Evolutionary conservation across 805 yeast species (phyloP).

Genomic region (Sugiyamaella marilandica): DNA sequence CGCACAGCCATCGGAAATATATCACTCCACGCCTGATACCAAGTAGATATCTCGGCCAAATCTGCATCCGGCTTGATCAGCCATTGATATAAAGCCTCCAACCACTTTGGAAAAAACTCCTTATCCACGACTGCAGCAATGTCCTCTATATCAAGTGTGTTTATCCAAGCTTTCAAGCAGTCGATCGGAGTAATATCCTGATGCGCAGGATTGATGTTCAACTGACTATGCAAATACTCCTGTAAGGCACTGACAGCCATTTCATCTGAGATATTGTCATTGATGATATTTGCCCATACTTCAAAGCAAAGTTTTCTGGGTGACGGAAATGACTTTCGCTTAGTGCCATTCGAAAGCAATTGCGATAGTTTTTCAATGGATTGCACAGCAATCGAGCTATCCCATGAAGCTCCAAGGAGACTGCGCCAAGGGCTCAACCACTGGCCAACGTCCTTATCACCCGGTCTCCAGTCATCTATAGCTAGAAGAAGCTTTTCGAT

Average conservation of each 20-base stretch:
- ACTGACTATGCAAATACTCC: constrained; percentile 17
- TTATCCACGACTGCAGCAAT: constrained; percentile 29
- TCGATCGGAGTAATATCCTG: constrained; percentile 22
- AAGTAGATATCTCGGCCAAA: constrained; percentile 26
- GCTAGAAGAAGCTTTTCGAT: constrained; percentile 28
- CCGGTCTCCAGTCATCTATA: constrained; percentile 37
- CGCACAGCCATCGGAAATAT: constrained; percentile 23
- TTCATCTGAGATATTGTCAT: neutral
- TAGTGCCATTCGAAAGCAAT: neutral
- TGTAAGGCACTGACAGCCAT: constrained; percentile 2
- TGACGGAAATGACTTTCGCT: neutral
- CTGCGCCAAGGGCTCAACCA: constrained; percentile 6
- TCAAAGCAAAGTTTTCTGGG: neutral
- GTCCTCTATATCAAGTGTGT: neutral
- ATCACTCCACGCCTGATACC: constrained; percentile 34
- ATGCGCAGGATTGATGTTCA: constrained; percentile 29
- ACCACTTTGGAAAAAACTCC: constrained; percentile 40
- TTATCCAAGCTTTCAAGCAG: neutral
- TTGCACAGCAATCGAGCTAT: neutral
- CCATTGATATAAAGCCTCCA: constrained; percentile 30
- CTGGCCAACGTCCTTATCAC: constrained; percentile 1
- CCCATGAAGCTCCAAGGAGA: neutral
- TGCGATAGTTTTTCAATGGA: neutral
- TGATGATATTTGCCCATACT: neutral
- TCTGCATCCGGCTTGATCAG: constrained; percentile 20